Evolutionary conservation across 1,284 basidiomycete species (phyloP), one percentile per base, ranked within the genome.

Genomic region (Tremellales sp.): DNA sequence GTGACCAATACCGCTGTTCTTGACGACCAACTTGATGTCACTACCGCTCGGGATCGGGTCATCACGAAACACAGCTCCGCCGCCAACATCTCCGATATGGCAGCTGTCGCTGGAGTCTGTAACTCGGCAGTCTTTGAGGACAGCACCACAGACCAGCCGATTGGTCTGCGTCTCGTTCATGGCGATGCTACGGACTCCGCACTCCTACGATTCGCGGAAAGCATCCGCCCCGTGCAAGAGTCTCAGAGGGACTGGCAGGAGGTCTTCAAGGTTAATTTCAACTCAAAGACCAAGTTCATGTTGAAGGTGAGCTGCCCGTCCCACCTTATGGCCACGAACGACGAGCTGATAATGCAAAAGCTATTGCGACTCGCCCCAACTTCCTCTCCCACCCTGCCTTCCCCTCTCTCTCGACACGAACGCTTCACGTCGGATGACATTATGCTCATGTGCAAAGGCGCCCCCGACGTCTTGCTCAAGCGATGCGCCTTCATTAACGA

Each of bases 201-300:
- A 4, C 74, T 84, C 29, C 76, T 85, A 17, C 78, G 81, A 37
- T 82, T 83, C 56, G 77, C 82, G 0, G 82, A 83, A 58, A 67
- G 68, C 6, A 59, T 82, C 8, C 46, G 61, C 37, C 62, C 72
- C 12, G 68, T 75, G 5, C 47, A 57, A 2, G 64, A 64, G 24
- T 49, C 62, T n/a, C 59, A 64, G 27, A 52, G 52, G 10, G 70
- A 72, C 31, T 77, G 75, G 72, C 46, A 60, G 11, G 70, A 70
- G 46, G 52, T 75, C 4, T 75, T 69, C 64, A 74, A 73, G 43
- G 59, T 70, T 43, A 78, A 79, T 5, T 85, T 84, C 74, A 83
- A 81, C 67, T 83, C 82, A 13, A 79, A 79, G 65, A 83, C 83
- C 62, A 85, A 84, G 65, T 84, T 80, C 76, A 84, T 84, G 79